Base-by-base conservation (phyloP, 108 stramenopile genomes). In the Mayamaea pseudoterrestris region DNA sequence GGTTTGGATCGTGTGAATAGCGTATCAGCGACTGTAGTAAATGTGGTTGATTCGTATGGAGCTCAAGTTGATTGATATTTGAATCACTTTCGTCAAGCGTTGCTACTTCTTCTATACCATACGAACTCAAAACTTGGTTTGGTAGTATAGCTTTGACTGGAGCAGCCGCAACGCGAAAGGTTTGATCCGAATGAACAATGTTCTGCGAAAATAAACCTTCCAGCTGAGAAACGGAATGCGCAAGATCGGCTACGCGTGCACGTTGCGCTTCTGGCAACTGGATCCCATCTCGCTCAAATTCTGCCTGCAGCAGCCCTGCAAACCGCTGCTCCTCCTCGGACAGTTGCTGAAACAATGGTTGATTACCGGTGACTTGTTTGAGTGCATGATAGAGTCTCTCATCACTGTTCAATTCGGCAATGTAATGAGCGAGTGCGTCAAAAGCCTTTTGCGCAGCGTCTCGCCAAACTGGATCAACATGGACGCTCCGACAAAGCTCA, bases 251-350 rank as follows among this genome's bases (percentile, higher is more conserved):
- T 9, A 94, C 91, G 9, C 82, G 52, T 25, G 68, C 67, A 21
- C 93, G 69, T 44, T 89, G 44, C 21, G 61, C 51, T 26, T 72
- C 72, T 3, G 76, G 48, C 17, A 97, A 57, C 60, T 94, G 93
- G 24, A 94, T 94, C 20, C 93, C 93, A 53, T 93, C 93, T 16
- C 88, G 46, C 73, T 95, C 95, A 57, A 93, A 97, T 56, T 97
- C 95, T 30, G 36, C 35, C 44, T 78, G 62, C 58, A 93, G 61
- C 35, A 85, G 47, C 2, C 31, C 28, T 22, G 76, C 71, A 78
- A 93, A 84, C 7, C 86, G 62, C 21, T 57, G 68, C 52, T 93
- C 76, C 59, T 85, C 90, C 24, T 71, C 70, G 4, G 81, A 44
- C 26, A 90, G 42, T 21, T 14, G 20, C 1, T 26, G 6, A 2